Evolutionary conservation across 179 eudicot genomes (phyloP).

Genomic region (Pouteria campechiana): DNA sequence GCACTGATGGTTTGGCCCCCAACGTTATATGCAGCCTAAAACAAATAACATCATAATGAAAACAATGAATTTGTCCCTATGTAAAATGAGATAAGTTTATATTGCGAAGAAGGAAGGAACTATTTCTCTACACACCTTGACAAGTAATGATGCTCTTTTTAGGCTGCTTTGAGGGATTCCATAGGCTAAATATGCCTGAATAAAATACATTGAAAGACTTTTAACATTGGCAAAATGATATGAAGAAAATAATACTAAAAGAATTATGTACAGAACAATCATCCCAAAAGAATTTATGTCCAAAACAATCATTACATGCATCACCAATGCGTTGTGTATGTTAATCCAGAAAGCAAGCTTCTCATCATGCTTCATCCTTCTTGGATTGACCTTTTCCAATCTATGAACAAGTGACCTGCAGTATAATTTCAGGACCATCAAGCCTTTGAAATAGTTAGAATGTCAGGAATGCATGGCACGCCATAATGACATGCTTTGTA

Average conservation of each 20-base stretch:
- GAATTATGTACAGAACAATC: background rate
- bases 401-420: slow-evolving; percentile 63
- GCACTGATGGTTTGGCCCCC: slow-evolving; percentile 87
- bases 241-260: background rate
- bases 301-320: slow-evolving; percentile 60
- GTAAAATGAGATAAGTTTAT: too few species aligned
- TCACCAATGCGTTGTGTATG: slow-evolving; percentile 85
- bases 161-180: slow-evolving; percentile 86
- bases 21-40: slow-evolving; percentile 87
- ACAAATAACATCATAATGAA: too few species aligned
- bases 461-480: too few species aligned
- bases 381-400: slow-evolving; percentile 70
- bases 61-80: too few species aligned
- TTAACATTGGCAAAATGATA: background rate
- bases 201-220: background rate
- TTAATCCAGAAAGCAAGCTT: slow-evolving; percentile 97
- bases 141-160: slow-evolving; percentile 67
- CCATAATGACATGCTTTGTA: too few species aligned
- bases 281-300: background rate
- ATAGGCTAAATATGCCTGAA: slow-evolving; percentile 83
- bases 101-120: background rate
- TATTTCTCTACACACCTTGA: slow-evolving; percentile 43
- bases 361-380: slow-evolving; percentile 74
- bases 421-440: too few species aligned
- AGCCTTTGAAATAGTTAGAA: too few species aligned